Conservation (phyloP, 2,329 filamentous ascomycete genomes). For the Teratosphaeria zuluensis region DNA sequence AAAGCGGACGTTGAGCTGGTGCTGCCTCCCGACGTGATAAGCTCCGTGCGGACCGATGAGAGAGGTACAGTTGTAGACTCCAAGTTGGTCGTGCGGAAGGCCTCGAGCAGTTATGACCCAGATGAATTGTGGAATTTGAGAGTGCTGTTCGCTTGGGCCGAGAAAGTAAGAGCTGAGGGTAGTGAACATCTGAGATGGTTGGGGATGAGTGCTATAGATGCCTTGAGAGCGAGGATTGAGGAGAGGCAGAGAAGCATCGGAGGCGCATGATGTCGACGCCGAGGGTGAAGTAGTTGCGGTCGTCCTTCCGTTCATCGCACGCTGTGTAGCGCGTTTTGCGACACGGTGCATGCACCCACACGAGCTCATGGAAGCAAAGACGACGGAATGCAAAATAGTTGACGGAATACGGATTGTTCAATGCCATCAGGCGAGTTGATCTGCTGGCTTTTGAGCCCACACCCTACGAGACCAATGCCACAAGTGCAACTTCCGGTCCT, state of each 20-base stretch:
- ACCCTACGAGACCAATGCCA: constrained; percentile 17
- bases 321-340: too few relatives aligned
- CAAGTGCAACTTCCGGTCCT: constrained; percentile 30
- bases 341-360: too few relatives aligned
- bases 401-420: too few relatives aligned
- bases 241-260: constrained; percentile 1
- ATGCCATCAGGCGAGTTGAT: not conserved
- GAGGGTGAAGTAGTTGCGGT: not conserved
- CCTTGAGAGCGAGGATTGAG: constrained; percentile 41
- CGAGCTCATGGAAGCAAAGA: too few relatives aligned
- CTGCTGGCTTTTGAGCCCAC: not conserved
- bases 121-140: constrained; percentile 54
- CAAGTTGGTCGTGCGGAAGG: constrained; percentile 50
- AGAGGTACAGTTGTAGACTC: constrained; percentile 59
- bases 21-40: constrained; percentile 30
- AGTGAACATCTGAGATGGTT: constrained; percentile 43
- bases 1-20: constrained; percentile 51
- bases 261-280: not conserved
- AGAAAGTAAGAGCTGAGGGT: constrained; percentile 27
- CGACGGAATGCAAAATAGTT: too few relatives aligned
- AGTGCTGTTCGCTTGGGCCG: constrained; percentile 58
- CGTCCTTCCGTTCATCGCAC: too few relatives aligned
- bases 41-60: constrained; percentile 41
- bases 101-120: constrained; percentile 36
- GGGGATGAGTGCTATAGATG: constrained; percentile 46